These are phyloP conservation scores for Chalara sp. DNA, from an alignment of 2,329 filamentous ascomycete species.

Conservation along the genomic window DNA sequence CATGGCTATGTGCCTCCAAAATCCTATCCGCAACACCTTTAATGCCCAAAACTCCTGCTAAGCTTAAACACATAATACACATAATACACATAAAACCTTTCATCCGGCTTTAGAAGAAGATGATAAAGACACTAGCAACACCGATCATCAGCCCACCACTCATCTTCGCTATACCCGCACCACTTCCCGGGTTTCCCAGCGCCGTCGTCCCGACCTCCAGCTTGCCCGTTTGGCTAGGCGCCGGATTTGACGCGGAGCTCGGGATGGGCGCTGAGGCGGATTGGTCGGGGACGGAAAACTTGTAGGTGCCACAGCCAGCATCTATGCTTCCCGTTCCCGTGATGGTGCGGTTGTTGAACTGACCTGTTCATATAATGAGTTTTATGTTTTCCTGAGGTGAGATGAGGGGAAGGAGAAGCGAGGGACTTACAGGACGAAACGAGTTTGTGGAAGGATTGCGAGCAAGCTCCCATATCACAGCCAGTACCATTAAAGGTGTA, in stretches of 20 bases:
- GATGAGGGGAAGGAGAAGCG: background rate
- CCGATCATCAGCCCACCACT: background rate
- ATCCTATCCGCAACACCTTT: too few species aligned
- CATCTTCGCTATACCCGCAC: background rate
- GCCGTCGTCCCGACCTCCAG: background rate
- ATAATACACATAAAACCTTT: too few species aligned
- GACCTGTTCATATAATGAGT: background rate
- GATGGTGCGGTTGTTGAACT: background rate
- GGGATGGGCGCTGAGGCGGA: background rate
- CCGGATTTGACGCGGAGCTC: background rate
- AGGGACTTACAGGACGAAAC: background rate
- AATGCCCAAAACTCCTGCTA: too few species aligned
- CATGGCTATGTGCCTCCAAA: too few species aligned
- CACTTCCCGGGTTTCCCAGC: background rate
- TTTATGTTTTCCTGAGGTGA: background rate
- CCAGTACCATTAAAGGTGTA: background rate
- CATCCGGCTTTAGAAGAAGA: background rate
- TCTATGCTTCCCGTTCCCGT: background rate
- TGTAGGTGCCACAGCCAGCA: background rate
- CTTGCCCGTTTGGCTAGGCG: background rate
- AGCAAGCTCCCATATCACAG: background rate
- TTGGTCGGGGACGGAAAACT: background rate
- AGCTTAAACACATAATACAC: too few species aligned
- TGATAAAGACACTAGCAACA: background rate
- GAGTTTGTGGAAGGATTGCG: background rate